Percentiles rank a stretch among this genome's conserved stretches.
Evolutionary conservation across 192 early-diverging fungal species (phyloP).

Genomic region (Anaeromyces robustus): DNA sequence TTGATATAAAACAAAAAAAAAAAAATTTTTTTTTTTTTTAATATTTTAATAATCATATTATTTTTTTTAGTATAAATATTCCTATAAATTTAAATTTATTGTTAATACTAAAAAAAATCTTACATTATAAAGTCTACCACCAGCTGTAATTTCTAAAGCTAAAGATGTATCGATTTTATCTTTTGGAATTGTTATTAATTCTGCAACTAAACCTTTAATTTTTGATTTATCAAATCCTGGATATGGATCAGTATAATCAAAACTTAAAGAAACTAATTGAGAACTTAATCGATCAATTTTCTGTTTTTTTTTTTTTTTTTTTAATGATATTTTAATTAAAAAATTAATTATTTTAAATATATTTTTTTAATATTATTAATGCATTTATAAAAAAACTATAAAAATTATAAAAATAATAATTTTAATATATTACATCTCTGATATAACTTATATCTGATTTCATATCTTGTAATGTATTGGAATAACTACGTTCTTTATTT

Average conservation of each 20-base stretch:
- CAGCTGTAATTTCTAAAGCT: slow-evolving; percentile 91
- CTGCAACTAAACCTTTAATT: slow-evolving; percentile 87
- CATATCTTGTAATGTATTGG: neutral
- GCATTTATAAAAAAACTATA: neutral
- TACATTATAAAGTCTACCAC: slow-evolving; percentile 82
- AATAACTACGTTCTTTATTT: neutral
- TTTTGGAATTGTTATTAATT: slow-evolving; percentile 63
- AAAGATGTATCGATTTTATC: slow-evolving; percentile 45
- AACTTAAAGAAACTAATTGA: slow-evolving; percentile 48
- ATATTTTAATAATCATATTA: too few species aligned
- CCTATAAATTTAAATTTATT: too few species aligned
- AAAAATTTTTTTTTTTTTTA: neutral
- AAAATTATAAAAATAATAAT: neutral
- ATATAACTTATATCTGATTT: slow-evolving; percentile 9
- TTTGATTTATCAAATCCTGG: slow-evolving; percentile 74
- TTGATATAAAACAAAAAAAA: slow-evolving; percentile 11
- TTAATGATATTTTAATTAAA: slow-evolving; percentile 7
- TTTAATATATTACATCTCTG: slow-evolving; percentile 11
- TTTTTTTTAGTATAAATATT: too few species aligned
- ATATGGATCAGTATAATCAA: slow-evolving; percentile 67
- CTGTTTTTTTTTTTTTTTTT: slow-evolving; percentile 8
- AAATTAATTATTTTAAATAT: slow-evolving; percentile 2
- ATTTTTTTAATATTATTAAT: too few species aligned
- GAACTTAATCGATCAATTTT: slow-evolving; percentile 29
- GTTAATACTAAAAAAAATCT: too few species aligned